Evolutionary conservation across 495 filamentous ascomycete species (phyloP), one percentile per base, ranked within the genome.

Genomic region (Umbilicaria muhlenbergii): DNA sequence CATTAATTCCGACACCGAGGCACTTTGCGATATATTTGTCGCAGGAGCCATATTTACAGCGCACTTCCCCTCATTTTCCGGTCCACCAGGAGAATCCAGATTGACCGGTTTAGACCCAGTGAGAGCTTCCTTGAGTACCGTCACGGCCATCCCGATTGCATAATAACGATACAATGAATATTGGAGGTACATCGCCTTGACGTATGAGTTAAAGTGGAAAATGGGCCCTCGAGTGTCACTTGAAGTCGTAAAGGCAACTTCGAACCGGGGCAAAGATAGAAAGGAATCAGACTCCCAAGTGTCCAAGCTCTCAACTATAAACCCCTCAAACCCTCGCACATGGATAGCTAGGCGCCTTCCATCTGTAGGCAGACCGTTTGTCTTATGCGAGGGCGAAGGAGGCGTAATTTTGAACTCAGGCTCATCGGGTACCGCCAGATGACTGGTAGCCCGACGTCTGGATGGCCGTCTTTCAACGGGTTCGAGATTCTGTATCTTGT

Each of bases 131-230:
- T 71, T 70, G 11, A 98, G 59, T 8, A 92, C 81, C 45, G 76
- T 78, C 16, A 70, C 59, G 21, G 92, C 92, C 38, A 96, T 73
- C 11, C 81, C 82, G 21, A 89, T 67, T n/a, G 86, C 79, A 54
- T 94, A 96, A 54, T 93, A 89, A 5, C 89, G 79, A 57, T 92
- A 95, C 1, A 99, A 70, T 3, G 92, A 96, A 54, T 95, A 96
- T 31, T 93, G 81, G 3, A 93, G 49, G 45, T 81, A 77, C 2
- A 99, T 54, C 7, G 80, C 82, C 54, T 79, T 82, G 24, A 88
- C 67, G 35, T 82, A 69, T 1, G 87, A 83, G 53, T 87, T 84
- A 39, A 96, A 66, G 53, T 95, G 85, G 53, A 95, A 78, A 11
- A 94, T 66, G 0, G 85, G 83, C 4, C 88, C 91, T 51, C 92